phyloP scores from a whole-genome alignment of 2,329 filamentous ascomycete species.

The Thyridium curvatum region DNA sequence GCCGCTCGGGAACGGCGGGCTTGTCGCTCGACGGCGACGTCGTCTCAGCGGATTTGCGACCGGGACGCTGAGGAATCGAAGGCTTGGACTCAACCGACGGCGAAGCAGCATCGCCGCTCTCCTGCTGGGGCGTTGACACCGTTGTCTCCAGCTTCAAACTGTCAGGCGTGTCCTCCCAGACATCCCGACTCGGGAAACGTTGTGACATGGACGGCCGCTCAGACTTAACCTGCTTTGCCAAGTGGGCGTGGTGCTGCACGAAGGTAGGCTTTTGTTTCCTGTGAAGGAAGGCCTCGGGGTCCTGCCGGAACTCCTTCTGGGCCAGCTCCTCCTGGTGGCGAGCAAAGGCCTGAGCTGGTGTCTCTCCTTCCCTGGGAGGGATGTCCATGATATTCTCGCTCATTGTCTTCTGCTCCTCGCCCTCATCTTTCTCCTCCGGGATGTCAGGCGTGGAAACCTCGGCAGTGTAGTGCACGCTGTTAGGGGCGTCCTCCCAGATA shows the following conservation, averaged over 20 bases:
- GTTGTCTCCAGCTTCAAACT: slow-evolving; percentile 75
- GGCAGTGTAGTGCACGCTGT: slow-evolving; percentile 70
- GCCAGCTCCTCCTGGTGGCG: slow-evolving; percentile 60
- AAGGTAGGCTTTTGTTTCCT: slow-evolving; percentile 43
- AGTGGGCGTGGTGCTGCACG: slow-evolving; percentile 39
- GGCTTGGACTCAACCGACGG: slow-evolving; percentile 47
- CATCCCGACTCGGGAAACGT: slow-evolving; percentile 84
- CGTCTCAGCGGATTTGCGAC: slow-evolving; percentile 30
- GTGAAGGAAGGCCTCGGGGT: slow-evolving; percentile 44
- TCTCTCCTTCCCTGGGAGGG: slow-evolving; percentile 38
- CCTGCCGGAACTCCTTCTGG: slow-evolving; percentile 42
- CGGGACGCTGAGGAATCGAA: slow-evolving; percentile 50
- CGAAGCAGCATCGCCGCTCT: slow-evolving; percentile 38
- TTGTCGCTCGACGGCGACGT: slow-evolving; percentile 23
- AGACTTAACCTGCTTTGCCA: slow-evolving; percentile 37
- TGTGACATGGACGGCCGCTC: slow-evolving; percentile 52
- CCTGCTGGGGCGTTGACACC: slow-evolving; percentile 50
- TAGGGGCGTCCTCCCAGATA: slow-evolving; percentile 94
- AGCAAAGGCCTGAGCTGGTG: slow-evolving; percentile 59
- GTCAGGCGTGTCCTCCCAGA: slow-evolving; percentile 92
- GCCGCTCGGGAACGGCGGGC: slow-evolving; percentile 43
- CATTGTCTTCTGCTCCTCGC: slow-evolving; percentile 17
- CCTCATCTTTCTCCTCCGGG: slow-evolving; percentile 19
- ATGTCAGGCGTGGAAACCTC: slow-evolving; percentile 78
- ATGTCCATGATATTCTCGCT: slow-evolving; percentile 16